These are phyloP conservation scores for Thalassia testudinum DNA, from an alignment of 116 monocot species.

Conservation along the genomic window DNA sequence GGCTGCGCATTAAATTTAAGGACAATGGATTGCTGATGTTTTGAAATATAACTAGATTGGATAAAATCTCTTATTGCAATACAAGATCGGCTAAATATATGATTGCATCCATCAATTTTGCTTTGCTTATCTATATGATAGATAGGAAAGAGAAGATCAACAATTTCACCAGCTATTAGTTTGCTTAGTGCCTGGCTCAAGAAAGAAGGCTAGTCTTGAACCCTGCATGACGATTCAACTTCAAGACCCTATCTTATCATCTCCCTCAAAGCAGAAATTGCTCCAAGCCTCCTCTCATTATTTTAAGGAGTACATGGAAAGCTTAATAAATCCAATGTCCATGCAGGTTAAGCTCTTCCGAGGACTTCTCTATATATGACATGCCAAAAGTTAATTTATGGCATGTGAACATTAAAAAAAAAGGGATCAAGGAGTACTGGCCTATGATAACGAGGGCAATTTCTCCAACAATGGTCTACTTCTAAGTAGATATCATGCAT, in stretches of 20 bases:
- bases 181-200: constrained; percentile 63
- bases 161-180: constrained; percentile 61
- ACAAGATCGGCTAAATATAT: no score
- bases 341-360: constrained; percentile 93
- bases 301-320: constrained; percentile 61
- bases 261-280: constrained; percentile 73
- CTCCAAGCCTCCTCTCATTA: constrained; percentile 56
- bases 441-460: constrained; percentile 71
- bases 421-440: constrained; percentile 2
- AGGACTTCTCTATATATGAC: constrained; percentile 82
- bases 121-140: no score
- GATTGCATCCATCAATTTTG: no score
- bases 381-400: background rate
- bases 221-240: constrained; percentile 71
- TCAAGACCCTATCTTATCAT: constrained; percentile 89
- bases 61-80: no score
- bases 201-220: constrained; percentile 86
- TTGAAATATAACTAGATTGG: no score
- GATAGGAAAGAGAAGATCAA: constrained; percentile 75
- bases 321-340: constrained; percentile 66
- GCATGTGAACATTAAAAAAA: background rate
- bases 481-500: constrained; percentile 70
- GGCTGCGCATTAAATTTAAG: no score
- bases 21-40: no score
- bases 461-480: constrained; percentile 56